Percentiles rank a stretch among this genome's conserved stretches.
phyloP scores from a whole-genome alignment of 495 filamentous ascomycete genomes.

The Letharia lupina region DNA sequence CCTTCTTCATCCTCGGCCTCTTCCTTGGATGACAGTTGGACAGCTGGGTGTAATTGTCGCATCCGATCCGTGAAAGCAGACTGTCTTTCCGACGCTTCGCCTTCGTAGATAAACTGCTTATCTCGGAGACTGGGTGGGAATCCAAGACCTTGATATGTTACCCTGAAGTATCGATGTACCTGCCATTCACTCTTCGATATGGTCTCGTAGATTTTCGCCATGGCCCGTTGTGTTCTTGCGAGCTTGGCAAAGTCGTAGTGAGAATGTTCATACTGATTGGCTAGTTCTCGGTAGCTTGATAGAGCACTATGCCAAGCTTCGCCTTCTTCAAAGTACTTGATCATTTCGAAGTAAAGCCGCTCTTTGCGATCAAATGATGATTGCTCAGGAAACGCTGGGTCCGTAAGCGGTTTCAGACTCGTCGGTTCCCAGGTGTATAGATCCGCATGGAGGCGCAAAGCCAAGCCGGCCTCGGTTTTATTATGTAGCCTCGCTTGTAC shows the following conservation, averaged over 20 bases:
- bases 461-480: conserved; percentile 83
- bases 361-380: conserved; percentile 91
- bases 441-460: conserved; percentile 83
- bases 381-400: conserved; percentile 74
- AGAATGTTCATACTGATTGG: conserved; percentile 77
- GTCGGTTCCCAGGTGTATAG: conserved; percentile 84
- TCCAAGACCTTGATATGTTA: conserved; percentile 83
- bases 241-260: conserved; percentile 89
- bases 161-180: conserved; percentile 83
- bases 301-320: conserved; percentile 87
- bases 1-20: conserved; percentile 80
- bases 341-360: conserved; percentile 84
- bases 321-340: conserved; percentile 87
- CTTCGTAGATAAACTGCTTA: conserved; percentile 91
- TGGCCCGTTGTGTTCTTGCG: conserved; percentile 77
- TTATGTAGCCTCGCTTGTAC: conserved; percentile 69
- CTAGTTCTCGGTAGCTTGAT: conserved; percentile 84
- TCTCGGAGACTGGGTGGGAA: conserved; percentile 75
- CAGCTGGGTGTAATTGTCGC: conserved; percentile 82
- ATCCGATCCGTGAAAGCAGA: conserved; percentile 83
- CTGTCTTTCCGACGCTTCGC: conserved; percentile 63
- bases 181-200: conserved; percentile 71
- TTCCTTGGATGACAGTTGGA: conserved; percentile 66
- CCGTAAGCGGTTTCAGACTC: conserved; percentile 56
- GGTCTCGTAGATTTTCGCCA: conserved; percentile 86